Evolutionary conservation across 1,284 basidiomycete species (phyloP), one percentile per base, ranked within the genome.

Genomic region (Sanghuangporus sanghuang): DNA sequence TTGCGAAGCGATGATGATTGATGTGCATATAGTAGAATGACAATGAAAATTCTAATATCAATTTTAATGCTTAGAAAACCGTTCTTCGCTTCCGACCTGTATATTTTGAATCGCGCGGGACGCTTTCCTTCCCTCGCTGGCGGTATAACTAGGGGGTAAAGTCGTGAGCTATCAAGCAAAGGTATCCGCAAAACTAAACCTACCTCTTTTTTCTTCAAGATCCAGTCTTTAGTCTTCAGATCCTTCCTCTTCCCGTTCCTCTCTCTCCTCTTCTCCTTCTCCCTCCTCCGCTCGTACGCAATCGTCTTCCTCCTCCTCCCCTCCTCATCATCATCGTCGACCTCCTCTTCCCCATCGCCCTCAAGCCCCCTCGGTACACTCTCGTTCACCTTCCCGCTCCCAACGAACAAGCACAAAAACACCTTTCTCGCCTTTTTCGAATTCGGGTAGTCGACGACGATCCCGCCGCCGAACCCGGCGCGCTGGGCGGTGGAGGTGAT

Each of bases 371-470:
- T 78, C 32, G 91, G 93, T 11, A 94, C 73, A 72, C 89, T 85
- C 57, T 84, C 71, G 4, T 76, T 77, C 12, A 83, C 82, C 16
- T 16, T n/a, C 0, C 86, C 85, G n/a, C 85, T 81, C 9, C 95
- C 95, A 3, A 96, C 91, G 74, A 92, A 92, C 64, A 97, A 76
- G 72, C 93, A 94, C 63, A 98, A 72, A 74, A 95, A 98, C 67
- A 96, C 90, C 75, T 98, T 98, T 70, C 85, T 86, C 40, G 93
- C 94, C 75, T 96, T 98, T 71, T 92, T 93, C 0, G 93, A 96
- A 76, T 98, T 97, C 3, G 95, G 96, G 75, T 94, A 98, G 77
- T 99, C 97, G 50, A 99, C 93, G 23, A 99, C 92, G 38, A 99
- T 76, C 67, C 97, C 97, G 64, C 97, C 97, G 5, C 96, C 95